These are phyloP conservation scores for Ophiosphaerella herpotricha DNA, from an alignment of 2,329 filamentous ascomycete genomes.

Conservation along the genomic window DNA sequence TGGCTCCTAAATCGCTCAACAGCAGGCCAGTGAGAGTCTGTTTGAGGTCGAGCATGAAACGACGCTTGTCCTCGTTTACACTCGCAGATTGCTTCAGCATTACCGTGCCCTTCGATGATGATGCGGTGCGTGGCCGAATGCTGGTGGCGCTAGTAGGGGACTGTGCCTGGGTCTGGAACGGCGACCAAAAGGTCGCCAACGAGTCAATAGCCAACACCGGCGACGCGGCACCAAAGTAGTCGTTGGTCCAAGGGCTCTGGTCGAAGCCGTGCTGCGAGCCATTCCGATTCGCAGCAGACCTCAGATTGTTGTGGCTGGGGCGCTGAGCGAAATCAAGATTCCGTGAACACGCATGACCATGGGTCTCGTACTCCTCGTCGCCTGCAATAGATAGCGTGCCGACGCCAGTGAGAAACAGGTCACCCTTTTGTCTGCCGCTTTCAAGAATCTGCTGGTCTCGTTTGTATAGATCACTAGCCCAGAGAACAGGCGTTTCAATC, in stretches of 20 bases:
- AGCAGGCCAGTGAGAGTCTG: constrained; percentile 82
- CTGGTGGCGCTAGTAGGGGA: constrained; percentile 67
- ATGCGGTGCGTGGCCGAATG: constrained; percentile 66
- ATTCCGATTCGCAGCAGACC: constrained; percentile 65
- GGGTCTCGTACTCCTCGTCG: constrained; percentile 52
- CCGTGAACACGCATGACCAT: constrained; percentile 43
- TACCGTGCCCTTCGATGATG: constrained; percentile 70
- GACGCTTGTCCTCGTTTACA: constrained; percentile 70
- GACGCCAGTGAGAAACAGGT: constrained; percentile 53
- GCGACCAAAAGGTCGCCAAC: constrained; percentile 85
- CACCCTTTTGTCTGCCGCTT: constrained; percentile 55
- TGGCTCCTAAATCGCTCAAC: constrained; percentile 84
- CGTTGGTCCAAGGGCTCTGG: constrained; percentile 67
- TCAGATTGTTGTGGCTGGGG: constrained; percentile 62
- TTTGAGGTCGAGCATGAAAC: constrained; percentile 77
- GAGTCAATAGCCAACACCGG: constrained; percentile 75
- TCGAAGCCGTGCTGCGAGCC: constrained; percentile 72
- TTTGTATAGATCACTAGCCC: constrained; percentile 87
- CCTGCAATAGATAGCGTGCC: constrained; percentile 55
- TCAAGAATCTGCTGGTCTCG: constrained; percentile 70
- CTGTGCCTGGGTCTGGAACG: constrained; percentile 71
- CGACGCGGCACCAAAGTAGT: constrained; percentile 71
- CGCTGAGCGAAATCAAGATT: constrained; percentile 54
- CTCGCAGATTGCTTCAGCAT: constrained; percentile 61
- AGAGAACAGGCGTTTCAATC: constrained; percentile 82